Evolutionary conservation across 148 eudicot genomes (phyloP), one percentile per base, ranked within the genome.

Genomic region (Nyssa sinensis): DNA sequence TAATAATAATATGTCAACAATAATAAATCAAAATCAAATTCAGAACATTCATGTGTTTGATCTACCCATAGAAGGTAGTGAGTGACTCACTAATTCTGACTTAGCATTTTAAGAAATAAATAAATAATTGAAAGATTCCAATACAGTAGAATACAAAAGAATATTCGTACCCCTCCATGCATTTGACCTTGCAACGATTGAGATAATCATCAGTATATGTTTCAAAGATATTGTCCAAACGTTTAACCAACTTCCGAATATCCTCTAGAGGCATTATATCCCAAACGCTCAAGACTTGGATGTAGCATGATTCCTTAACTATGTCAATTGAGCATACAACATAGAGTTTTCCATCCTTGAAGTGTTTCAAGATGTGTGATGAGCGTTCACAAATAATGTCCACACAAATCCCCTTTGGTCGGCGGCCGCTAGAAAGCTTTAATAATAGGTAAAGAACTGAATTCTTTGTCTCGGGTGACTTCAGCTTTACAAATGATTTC

Each of bases 321-420:
- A 83, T 74, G 63, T 80, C 86, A 55, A 74, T 77, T 66, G 86
- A 76, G 77, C 79, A 83, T 14, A 83, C 76, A 32, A 83, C 44
- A 74, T 57, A 80, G 11, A 62, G 66, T 28, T 69, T 69, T 17
- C 64, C 74, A 67, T 80, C 78, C 70, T 77, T 77, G 35, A 51
- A 80, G 33, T 77, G 74, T 44, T 77, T 80, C 0, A 64, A 73
- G 23, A 80, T 63, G 17, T n/a, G 47, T 23, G 76, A 2, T 25
- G 79, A 66, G 29, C 64, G 70, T 67, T 33, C 59, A 74, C 61
- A 73, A 10, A 11, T 12, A 14, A 73, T 47, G 23, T 77, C 77
- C 24, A 77, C 41, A 33, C 72, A 80, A 53, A n/a, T 35, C 10
- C 72, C 76, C 53, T 80, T 83, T 1, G 86, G 83, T 8, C 84